phyloP scores from a whole-genome alignment of 2,329 filamentous ascomycete species.

The Pseudocercospora vitis region DNA sequence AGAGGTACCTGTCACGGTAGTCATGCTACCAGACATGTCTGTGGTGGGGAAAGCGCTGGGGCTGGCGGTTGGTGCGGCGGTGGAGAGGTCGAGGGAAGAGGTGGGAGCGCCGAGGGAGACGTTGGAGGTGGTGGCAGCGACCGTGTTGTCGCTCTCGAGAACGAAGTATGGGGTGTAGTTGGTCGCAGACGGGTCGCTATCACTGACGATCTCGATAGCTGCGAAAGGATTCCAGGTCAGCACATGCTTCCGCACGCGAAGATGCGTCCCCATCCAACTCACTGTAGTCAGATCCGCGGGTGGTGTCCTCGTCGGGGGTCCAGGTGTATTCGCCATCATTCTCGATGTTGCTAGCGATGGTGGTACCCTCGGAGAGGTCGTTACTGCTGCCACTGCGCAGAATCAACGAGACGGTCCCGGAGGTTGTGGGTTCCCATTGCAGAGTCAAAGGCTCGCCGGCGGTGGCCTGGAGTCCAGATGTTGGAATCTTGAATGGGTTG shows the following conservation, averaged over 20 bases:
- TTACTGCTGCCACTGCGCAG: conserved; percentile 43
- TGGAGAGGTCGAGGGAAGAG: conserved; percentile 27
- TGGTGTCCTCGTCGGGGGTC: conserved; percentile 44
- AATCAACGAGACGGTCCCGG: conserved; percentile 53
- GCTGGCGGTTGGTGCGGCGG: conserved; percentile 30
- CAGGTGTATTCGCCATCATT: conserved; percentile 55
- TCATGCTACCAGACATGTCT: conserved; percentile 7
- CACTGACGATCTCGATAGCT: conserved; percentile 55
- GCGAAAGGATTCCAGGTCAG: too few species aligned
- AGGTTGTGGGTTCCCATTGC: conserved; percentile 52
- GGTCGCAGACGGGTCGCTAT: conserved; percentile 43
- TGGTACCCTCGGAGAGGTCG: conserved; percentile 37
- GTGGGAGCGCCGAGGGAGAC: conserved; percentile 38
- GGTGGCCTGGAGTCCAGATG: conserved; percentile 45
- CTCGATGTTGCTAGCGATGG: conserved; percentile 42
- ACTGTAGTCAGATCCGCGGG: conserved; percentile 50
- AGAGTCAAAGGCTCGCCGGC: conserved; percentile 50
- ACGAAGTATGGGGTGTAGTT: conserved; percentile 57
- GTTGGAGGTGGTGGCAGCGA: conserved; percentile 31
- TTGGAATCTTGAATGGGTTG: conserved; percentile 53
- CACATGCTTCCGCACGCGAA: too few species aligned
- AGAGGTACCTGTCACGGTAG: conserved; percentile 7
- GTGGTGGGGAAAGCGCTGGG: conserved; percentile 22
- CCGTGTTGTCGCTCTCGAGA: conserved; percentile 49
- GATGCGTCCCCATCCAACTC: too few species aligned